Percentiles rank a stretch among this genome's conserved stretches.
phyloP scores from a whole-genome alignment of 225 moss, liverwort and hornwort genomes.

The Physcomitrellopsis africana region DNA sequence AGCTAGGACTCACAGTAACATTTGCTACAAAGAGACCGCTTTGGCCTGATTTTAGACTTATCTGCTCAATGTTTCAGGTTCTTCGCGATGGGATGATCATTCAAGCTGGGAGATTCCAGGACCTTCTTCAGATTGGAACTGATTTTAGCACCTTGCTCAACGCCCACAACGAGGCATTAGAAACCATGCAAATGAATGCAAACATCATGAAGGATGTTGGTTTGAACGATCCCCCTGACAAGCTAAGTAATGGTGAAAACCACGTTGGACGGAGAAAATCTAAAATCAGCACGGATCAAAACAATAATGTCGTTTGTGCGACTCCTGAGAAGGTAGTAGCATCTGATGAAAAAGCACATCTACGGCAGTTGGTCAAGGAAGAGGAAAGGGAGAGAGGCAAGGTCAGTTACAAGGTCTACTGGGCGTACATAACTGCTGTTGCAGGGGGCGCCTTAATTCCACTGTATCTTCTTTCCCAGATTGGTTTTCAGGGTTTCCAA shows the following conservation, averaged over 20 bases:
- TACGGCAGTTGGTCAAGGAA: constrained; percentile 40
- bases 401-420: constrained; percentile 35
- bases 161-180: constrained; percentile 53
- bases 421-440: constrained; percentile 36
- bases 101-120: constrained; percentile 70
- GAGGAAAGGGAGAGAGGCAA: constrained; percentile 46
- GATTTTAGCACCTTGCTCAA: constrained; percentile 56
- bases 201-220: not conserved
- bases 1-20: not conserved
- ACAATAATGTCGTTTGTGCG: not conserved
- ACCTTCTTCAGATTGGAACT: constrained; percentile 60
- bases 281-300: not conserved
- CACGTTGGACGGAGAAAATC: not conserved
- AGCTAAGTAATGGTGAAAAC: not conserved
- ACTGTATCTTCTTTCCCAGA: constrained; percentile 25
- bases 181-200: constrained; percentile 38
- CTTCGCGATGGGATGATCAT: constrained; percentile 65
- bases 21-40: constrained; percentile 4
- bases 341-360: not conserved
- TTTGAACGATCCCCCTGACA: not conserved
- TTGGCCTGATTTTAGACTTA: not conserved
- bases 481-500: constrained; percentile 34
- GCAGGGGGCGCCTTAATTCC: constrained; percentile 33
- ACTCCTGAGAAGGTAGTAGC: constrained; percentile 4
- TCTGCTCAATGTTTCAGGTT: constrained; percentile 45